Evolutionary conservation across 169 alveolate species (phyloP), one percentile per base, ranked within the genome.

Genomic region (Eimeria sp.): DNA sequence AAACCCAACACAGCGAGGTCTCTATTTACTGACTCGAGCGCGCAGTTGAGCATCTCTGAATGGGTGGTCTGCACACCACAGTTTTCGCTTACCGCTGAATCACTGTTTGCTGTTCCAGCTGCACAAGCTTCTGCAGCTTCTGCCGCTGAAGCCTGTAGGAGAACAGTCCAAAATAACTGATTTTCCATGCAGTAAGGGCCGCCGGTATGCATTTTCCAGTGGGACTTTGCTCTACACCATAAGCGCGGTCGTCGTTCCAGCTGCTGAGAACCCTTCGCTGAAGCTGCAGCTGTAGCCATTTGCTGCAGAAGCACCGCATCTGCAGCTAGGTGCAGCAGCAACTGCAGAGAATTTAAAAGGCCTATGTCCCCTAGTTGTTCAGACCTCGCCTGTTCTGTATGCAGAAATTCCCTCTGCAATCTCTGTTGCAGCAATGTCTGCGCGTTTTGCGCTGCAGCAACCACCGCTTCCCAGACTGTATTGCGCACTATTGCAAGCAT

Each of bases 221-320:
- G 34, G 11, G 27, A 2, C 27, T 20, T 5, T 34, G 43, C 4
- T 1, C 30, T 18, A 5, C 51, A 34, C 82, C 18, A 22, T 49
- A 13, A 40, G 25, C 14, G 65, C 54, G 5, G 67, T 58, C 9
- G 27, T 43, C 49, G 83, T 13, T 61, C 43, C 63, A 63, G 82
- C 83, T 34, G 93, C 58, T 40, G 47, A 83, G 54, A 27, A 47
- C 88, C 65, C 25, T 51, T 78, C 67, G 49, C 45, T 83, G 57
- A 25, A 0, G 16, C 43, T 27, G 93, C 63, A 10, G 83, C 83
- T 22, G 61, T 40, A 11, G 78, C 30, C 80, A 86, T 58, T 51
- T 86, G 93, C 78, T 86, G 82, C 80, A 86, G 18, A 25, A 86
- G 93, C 49, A 86, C 61, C 43, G 16, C 67, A 43, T 86, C 93